phyloP scores from a whole-genome alignment of 768 basidiomycete species.

The Pisolithus tinctorius region DNA sequence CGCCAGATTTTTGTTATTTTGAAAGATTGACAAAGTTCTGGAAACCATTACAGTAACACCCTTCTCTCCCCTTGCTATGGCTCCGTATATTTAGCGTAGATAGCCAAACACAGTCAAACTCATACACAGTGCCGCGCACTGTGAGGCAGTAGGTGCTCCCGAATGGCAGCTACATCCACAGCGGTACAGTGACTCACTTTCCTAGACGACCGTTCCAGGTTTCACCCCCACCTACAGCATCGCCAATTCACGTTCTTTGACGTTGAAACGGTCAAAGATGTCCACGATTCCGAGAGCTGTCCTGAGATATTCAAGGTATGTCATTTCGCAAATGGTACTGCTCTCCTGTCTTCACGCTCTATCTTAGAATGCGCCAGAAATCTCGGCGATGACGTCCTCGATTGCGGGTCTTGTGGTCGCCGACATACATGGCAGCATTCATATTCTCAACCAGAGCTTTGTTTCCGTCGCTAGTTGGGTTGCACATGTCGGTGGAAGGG shows the following conservation, averaged over 20 bases:
- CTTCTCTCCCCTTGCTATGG: no score
- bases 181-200: constrained; percentile 11
- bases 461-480: constrained; percentile 69
- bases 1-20: no score
- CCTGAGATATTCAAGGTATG: constrained; percentile 76
- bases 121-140: no score
- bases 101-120: no score
- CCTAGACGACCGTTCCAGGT: neutral
- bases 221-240: constrained; percentile 46
- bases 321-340: constrained; percentile 1
- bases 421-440: constrained; percentile 80
- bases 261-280: constrained; percentile 65
- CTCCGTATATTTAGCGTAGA: no score
- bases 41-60: no score
- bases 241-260: constrained; percentile 91
- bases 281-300: constrained; percentile 63
- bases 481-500: constrained; percentile 71
- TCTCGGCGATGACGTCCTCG: constrained; percentile 61
- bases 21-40: no score
- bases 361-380: constrained; percentile 55
- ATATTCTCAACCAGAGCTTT: constrained; percentile 69
- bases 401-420: constrained; percentile 68
- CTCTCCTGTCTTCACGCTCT: neutral
- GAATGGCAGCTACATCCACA: constrained; percentile 12
- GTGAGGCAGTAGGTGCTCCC: no score